Evolutionary conservation across 2,329 filamentous ascomycete genomes (phyloP).

Genomic region (Macrophomina phaseolina): DNA sequence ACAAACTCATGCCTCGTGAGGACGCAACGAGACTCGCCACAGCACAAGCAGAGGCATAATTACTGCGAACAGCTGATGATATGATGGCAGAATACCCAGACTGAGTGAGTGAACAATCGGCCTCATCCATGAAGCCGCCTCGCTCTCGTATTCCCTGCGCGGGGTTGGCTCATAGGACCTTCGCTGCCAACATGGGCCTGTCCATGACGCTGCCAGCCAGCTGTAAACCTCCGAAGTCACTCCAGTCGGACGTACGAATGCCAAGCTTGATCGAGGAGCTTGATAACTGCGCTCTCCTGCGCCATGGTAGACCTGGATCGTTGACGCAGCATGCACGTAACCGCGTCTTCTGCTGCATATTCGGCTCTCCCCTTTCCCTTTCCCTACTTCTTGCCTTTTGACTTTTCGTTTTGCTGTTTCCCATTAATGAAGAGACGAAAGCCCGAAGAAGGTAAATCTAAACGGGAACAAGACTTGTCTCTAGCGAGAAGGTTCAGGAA

Average conservation of each 20-base stretch:
- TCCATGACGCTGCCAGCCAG: neutral
- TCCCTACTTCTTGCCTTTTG: neutral
- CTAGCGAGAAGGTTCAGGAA: neutral
- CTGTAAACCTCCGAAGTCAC: neutral
- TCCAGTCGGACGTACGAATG: neutral
- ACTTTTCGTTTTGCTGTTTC: neutral
- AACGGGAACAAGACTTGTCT: neutral
- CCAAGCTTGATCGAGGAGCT: neutral
- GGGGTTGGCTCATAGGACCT: neutral
- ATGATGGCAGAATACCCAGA: too few relatives aligned
- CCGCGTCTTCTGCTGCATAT: neutral
- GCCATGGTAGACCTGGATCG: neutral
- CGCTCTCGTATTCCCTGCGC: neutral
- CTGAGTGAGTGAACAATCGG: too few relatives aligned
- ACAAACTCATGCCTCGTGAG: neutral
- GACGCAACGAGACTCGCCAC: neutral
- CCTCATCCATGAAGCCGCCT: neutral
- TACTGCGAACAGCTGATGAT: too few relatives aligned
- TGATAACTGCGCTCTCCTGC: neutral
- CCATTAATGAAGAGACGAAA: neutral
- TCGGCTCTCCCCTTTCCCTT: slow-evolving; percentile 3
- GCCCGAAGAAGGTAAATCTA: neutral
- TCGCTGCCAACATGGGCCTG: neutral
- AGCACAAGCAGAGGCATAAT: neutral
- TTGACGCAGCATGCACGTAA: neutral